Evolutionary conservation across 1,284 basidiomycete genomes (phyloP).

Genomic region (Microbotryomycetes sp.): DNA sequence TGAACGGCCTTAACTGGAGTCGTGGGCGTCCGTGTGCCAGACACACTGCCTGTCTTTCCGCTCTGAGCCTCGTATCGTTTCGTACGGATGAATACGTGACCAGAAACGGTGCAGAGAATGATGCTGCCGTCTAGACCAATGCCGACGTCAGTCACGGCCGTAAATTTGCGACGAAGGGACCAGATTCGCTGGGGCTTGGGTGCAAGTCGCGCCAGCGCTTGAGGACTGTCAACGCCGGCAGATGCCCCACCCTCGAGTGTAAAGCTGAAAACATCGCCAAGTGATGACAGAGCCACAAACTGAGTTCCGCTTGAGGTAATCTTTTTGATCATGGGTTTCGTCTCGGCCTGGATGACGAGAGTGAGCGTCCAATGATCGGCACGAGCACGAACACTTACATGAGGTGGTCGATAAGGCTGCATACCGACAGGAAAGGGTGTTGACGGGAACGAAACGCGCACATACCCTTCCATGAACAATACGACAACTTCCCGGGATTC

Average conservation of each 20-base stretch:
- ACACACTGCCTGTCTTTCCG: neutral
- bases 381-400: conserved; percentile 39
- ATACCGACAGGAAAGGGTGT: conserved; percentile 29
- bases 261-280: conserved; percentile 90
- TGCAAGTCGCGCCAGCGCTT: conserved; percentile 26
- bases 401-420: conserved; percentile 65
- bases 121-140: conserved; percentile 80
- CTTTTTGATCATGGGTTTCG: conserved; percentile 67
- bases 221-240: neutral
- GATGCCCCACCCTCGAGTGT: conserved; percentile 46
- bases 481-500: conserved; percentile 71
- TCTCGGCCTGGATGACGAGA: conserved; percentile 34
- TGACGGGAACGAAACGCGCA: conserved; percentile 53
- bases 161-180: conserved; percentile 78
- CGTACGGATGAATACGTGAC: conserved; percentile 82
- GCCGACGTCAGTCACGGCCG: conserved; percentile 81
- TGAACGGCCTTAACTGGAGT: neutral
- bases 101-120: conserved; percentile 87
- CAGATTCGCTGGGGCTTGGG: conserved; percentile 85
- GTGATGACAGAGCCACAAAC: conserved; percentile 76
- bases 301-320: conserved; percentile 70
- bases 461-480: conserved; percentile 66
- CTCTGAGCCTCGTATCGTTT: conserved; percentile 40
- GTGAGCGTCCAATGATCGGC: neutral
- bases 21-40: neutral